Evolutionary conservation across 305 asterid species (phyloP), one percentile per base, ranked within the genome.

Genomic region (Coffea humblotiana): DNA sequence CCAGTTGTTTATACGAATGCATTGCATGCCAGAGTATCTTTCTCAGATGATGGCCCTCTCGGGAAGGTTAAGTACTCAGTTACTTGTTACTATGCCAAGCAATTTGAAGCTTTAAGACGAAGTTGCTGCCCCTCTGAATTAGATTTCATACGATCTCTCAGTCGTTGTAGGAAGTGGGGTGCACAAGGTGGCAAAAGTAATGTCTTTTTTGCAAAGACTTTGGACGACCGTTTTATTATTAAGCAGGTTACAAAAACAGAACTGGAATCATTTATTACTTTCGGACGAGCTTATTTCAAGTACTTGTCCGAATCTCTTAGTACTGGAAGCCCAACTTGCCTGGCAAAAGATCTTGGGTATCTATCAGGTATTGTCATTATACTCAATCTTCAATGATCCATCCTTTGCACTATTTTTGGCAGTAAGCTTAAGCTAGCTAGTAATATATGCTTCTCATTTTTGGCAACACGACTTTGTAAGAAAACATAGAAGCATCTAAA

Each of bases 101-200:
- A 82, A 87, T 92, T 94, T 80, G 97, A 90, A 84, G 86, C 91
- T 78, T 86, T 94, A 84, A 90, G 98, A 83, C 84, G 81, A 84
- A 83, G 71, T 76, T 91, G 92, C 84, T 88, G 91, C 82, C 88
- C 93, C 45, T 82, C 83, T 69, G 98, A 92, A 84, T 72, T 90
- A 70, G 97, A 94, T 83, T 94, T 88, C 78, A 76, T 94, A 78
- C 94, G 94, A 70, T 91, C 98, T 77, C 94, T 92, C 69, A 88
- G 98, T 82, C 97, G 97, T 72, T 94, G 98, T 83, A 94, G 89
- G 89, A 94, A 89, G 84, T 94, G 97, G 98, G 97, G 98, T 84
- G 98, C 97, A 71, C 97, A 90, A 86, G 98, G 97, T 83, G 98
- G 98, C 82, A 93, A 93, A 90, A 93, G 97, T 89, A 90, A 90